Base-by-base conservation (phyloP, 1,139 yeast species). In the Taiozyma sp. region DNA sequence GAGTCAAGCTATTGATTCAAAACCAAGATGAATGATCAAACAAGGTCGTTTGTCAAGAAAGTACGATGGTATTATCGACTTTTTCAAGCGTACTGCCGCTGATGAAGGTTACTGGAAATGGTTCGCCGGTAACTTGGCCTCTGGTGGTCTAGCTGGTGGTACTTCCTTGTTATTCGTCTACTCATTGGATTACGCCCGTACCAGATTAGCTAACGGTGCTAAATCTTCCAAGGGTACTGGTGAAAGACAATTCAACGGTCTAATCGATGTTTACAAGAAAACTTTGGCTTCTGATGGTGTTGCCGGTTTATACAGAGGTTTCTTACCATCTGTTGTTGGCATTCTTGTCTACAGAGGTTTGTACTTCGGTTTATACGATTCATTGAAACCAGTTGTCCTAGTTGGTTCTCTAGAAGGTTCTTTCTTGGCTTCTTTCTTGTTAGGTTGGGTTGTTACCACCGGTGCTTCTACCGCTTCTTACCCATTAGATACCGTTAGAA, bases 121-220 rank as follows among this genome's bases (percentile, higher is more conserved):
- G 88, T 81, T 84, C 67, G 83, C 81, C 63, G 90, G 89, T 78
- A 84, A 84, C 84, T 76, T 84, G 70, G 89, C 89, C 57, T 83
- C 91, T 62, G 91, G 91, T 81, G 90, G 89, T 79, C 71, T 83
- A 65, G 91, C 91, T 64, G 91, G 91, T 78, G 90, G 87, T 70
- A 76, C 88, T 62, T 84, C 90, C 53, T 77, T 84, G 66, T 71
- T 81, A 63, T 84, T 84, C 65, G 91, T 84, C 69, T 84, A 84
- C 84, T 84, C 91, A 57, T 80, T 84, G 69, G 91, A 84, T 74
- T 84, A 81, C 75, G 91, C 90, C 71, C 83, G 91, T 78, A 84
- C 91, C 65, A 84, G 90, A 81, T 81, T 84, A 70, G 91, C 91
- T 59, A 84, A 84, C 76, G 91, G 84, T 70, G 90, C 90, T 68